phyloP scores from a whole-genome alignment of 805 yeast genomes.

The Teunomyces pallodes region DNA sequence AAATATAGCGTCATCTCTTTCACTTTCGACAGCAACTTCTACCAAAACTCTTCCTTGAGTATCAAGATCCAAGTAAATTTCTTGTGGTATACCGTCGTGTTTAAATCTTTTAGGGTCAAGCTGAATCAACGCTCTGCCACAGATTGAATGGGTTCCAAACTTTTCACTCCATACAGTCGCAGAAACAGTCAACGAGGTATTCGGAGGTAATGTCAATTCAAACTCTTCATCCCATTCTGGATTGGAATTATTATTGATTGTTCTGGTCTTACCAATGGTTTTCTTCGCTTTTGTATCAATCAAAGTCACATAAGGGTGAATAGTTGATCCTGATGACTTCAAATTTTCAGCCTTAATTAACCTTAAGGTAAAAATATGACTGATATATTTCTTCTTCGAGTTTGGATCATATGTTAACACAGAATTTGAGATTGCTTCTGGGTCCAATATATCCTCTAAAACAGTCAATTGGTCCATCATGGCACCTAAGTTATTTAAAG shows the following conservation, averaged over 20 bases:
- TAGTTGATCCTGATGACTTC: slow-evolving; percentile 29
- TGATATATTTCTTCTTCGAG: slow-evolving; percentile 30
- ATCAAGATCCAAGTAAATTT: slow-evolving; percentile 56
- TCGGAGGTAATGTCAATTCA: slow-evolving; percentile 47
- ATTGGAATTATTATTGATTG: slow-evolving; percentile 54
- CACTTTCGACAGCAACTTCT: slow-evolving; percentile 74
- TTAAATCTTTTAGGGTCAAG: slow-evolving; percentile 62
- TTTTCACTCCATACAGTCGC: slow-evolving; percentile 71
- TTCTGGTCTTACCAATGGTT: slow-evolving; percentile 68
- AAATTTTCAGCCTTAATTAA: slow-evolving; percentile 64
- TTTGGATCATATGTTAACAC: slow-evolving; percentile 35
- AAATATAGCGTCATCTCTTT: slow-evolving; percentile 75
- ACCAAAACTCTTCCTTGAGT: slow-evolving; percentile 66
- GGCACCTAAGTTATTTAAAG: slow-evolving; percentile 64
- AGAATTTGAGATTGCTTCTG: slow-evolving; percentile 51
- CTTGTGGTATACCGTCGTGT: slow-evolving; percentile 68
- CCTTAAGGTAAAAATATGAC: slow-evolving; percentile 62
- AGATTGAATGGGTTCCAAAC: slow-evolving; percentile 54
- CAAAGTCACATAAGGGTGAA: slow-evolving; percentile 62
- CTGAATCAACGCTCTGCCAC: slow-evolving; percentile 61
- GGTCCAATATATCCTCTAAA: slow-evolving; percentile 56
- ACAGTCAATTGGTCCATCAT: slow-evolving; percentile 47
- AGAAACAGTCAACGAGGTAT: slow-evolving; percentile 46
- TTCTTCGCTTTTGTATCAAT: slow-evolving; percentile 52
- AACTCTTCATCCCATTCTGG: slow-evolving; percentile 91